Conservation (phyloP, 495 filamentous ascomycete genomes). For the Trichoderma erinaceum region DNA sequence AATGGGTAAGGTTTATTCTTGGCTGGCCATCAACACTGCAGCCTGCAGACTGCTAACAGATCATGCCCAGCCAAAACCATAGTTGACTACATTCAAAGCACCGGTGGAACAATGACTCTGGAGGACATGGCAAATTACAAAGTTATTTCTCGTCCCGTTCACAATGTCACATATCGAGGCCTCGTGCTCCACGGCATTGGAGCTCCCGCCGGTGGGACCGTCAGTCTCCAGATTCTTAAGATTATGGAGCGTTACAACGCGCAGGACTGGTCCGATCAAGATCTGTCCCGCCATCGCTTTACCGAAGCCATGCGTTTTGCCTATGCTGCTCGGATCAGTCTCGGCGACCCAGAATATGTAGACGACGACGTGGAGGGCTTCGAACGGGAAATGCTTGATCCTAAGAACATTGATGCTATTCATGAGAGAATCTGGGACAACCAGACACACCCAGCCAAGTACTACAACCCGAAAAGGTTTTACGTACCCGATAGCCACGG, state of each 20-base stretch:
- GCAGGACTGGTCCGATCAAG: constrained; percentile 23
- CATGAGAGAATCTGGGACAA: constrained; percentile 63
- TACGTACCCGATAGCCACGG: constrained; percentile 49
- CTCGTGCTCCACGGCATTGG: constrained; percentile 61
- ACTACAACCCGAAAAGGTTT: constrained; percentile 55
- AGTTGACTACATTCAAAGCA: constrained; percentile 54
- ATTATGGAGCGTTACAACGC: constrained; percentile 66
- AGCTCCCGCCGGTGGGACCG: constrained; percentile 67
- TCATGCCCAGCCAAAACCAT: constrained; percentile 58
- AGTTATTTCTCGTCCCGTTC: constrained; percentile 52
- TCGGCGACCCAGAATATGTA: constrained; percentile 77
- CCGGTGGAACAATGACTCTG: constrained; percentile 77
- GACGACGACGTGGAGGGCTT: constrained; percentile 44
- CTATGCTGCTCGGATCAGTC: constrained; percentile 61
- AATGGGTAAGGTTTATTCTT: constrained; percentile 27
- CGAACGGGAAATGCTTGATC: constrained; percentile 53
- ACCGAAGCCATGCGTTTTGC: constrained; percentile 84
- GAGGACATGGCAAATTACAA: constrained; percentile 67
- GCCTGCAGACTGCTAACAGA: not conserved
- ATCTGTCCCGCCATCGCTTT: constrained; percentile 65
- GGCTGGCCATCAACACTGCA: not conserved
- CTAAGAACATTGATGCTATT: constrained; percentile 49
- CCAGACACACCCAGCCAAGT: constrained; percentile 57
- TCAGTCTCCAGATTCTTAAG: constrained; percentile 68
- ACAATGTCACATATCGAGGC: constrained; percentile 64